Base-by-base conservation (phyloP, 768 basidiomycete genomes). In the Pleurotus citrinopileatus region DNA sequence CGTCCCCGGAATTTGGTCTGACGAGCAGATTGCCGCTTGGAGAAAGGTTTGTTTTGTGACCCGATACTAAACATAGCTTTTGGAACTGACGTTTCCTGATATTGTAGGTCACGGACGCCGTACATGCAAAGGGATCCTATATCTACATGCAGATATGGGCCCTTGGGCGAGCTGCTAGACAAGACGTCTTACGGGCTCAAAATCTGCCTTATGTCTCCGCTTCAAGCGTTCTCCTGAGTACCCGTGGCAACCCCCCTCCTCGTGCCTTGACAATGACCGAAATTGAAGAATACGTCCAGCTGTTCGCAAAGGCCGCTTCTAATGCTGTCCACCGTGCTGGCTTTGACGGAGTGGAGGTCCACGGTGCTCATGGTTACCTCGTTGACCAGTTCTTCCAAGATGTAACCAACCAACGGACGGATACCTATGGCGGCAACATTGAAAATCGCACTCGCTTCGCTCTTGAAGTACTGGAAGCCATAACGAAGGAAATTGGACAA, bases 291-390 rank as follows among this genome's bases (percentile, higher is more conserved):
- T 71, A 72, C 47, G 61, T 75, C 25, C 50, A 63, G 25, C 67
- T 73, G n/a, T 82, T 76, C 59, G 74, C 68, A 15, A 63, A 67
- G 1, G 80, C 76, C 0, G 77, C 82, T 13, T 65, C 65, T 17
- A 73, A 73, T 47, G 75, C 77, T 28, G 64, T 81, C 8, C 57
- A 45, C 38, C 59, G 61, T 22, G 86, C 87, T 22, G 87, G 84
- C 0, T 89, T 89, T 57, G 87, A 89, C 56, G 88, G 86, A 42
- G 57, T 79, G 53, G 77, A 77, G 72, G 61, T 80, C 45, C 77
- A 69, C 37, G 61, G 53, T 5, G 64, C 61, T 10, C 65, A 66
- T 36, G 66, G 67, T 0, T 69, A 71, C 45, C 52, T 76, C 26
- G 42, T 69, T 26, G 74, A 82, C 59, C 77, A 81, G 60, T 81